Percentiles rank a stretch among this genome's conserved stretches.
Conservation (phyloP, 106 monocot species). For the Gastrodia elata region DNA sequence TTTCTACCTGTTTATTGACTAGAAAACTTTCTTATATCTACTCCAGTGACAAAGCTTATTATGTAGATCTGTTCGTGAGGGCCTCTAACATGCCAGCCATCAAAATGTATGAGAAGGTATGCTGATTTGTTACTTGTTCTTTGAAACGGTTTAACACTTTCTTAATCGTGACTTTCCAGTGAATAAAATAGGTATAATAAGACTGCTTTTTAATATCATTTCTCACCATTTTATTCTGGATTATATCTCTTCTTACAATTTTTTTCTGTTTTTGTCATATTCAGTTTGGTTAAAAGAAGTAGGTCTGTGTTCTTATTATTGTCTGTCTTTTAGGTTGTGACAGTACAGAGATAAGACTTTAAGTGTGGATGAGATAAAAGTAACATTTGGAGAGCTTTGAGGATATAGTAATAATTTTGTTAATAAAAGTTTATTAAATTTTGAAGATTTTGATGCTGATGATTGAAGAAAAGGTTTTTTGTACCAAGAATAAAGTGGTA, state of each 20-base stretch:
- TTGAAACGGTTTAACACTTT: background rate
- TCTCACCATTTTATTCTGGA: background rate
- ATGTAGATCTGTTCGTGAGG: slow-evolving; percentile 96
- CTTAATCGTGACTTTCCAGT: background rate
- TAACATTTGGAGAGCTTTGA: background rate
- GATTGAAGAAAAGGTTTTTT: background rate
- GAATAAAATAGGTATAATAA: background rate
- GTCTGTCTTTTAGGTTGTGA: background rate
- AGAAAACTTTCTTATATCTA: background rate
- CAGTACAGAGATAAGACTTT: background rate
- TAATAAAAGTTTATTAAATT: background rate
- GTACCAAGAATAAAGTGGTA: background rate
- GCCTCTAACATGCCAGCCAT: slow-evolving; percentile 92
- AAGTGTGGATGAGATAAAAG: background rate
- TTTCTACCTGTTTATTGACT: background rate
- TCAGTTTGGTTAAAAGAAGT: background rate
- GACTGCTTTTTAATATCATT: background rate
- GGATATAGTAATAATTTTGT: background rate
- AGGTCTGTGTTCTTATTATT: background rate
- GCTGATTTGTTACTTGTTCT: background rate
- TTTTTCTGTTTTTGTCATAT: background rate
- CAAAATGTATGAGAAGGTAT: slow-evolving; percentile 98
- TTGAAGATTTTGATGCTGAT: background rate
- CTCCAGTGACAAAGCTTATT: slow-evolving; percentile 94
- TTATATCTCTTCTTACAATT: background rate